Percentiles rank a stretch among this genome's conserved stretches.
phyloP scores from a whole-genome alignment of 2,329 filamentous ascomycete genomes.

The Celoporthe dispersa region DNA sequence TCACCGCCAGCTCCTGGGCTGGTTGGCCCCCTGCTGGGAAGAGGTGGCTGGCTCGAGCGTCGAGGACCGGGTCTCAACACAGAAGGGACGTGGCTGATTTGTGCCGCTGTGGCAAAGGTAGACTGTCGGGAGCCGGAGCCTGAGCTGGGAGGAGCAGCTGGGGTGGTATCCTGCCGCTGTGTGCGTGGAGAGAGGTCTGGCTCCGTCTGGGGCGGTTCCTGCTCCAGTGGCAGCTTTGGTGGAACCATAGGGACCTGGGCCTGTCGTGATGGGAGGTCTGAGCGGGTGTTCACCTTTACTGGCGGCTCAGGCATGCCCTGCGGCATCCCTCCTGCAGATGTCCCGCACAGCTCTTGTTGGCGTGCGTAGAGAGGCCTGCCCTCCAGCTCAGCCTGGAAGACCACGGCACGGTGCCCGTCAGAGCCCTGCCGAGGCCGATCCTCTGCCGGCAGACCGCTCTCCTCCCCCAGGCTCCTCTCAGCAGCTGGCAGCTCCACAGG shows the following conservation, averaged over 20 bases:
- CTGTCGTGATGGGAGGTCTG: slow-evolving; percentile 31
- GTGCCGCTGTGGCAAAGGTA: background rate
- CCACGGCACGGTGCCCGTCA: slow-evolving; percentile 8
- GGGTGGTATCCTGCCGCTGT: background rate
- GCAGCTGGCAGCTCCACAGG: slow-evolving; percentile 46
- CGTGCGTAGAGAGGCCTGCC: slow-evolving; percentile 12
- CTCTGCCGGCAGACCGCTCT: slow-evolving; percentile 18
- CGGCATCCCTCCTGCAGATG: background rate
- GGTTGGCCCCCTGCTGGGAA: background rate
- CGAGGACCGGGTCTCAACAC: slow-evolving; percentile 28
- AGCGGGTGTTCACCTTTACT: slow-evolving; percentile 31
- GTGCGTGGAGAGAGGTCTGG: too few species aligned
- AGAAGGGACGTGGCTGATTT: slow-evolving; percentile 13
- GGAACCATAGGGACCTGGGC: slow-evolving; percentile 34
- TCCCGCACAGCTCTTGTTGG: background rate
- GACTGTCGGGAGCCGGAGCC: background rate
- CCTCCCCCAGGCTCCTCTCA: slow-evolving; percentile 24
- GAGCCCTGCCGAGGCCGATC: slow-evolving; percentile 22
- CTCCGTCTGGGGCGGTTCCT: background rate
- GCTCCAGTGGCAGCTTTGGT: slow-evolving; percentile 29
- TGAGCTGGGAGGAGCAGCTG: slow-evolving; percentile 18
- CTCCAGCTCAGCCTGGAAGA: slow-evolving; percentile 20
- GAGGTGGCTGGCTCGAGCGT: slow-evolving; percentile 14
- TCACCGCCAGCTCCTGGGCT: background rate
- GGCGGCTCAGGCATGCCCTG: slow-evolving; percentile 16